phyloP scores from a whole-genome alignment of 352 stramenopile species.

The Phytophthora pistaciae region DNA sequence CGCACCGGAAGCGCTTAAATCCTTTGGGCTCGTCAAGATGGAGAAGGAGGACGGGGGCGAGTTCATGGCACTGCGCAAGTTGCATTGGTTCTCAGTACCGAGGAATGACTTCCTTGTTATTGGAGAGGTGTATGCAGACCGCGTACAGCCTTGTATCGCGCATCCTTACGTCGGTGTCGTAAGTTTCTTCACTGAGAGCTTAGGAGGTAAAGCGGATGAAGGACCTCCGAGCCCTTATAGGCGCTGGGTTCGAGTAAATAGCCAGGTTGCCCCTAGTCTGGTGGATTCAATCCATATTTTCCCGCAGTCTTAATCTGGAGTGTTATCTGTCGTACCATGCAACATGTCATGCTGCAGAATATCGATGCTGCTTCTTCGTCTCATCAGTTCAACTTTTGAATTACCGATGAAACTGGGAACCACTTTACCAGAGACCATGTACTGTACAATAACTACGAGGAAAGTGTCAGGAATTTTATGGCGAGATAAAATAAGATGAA shows the following conservation, averaged over 20 bases:
- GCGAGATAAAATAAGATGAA: too few relatives aligned
- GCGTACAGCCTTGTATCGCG: constrained; percentile 14
- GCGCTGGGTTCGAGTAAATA: neutral
- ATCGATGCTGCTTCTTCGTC: neutral
- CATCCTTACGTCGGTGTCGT: constrained; percentile 6
- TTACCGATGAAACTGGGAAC: too few relatives aligned
- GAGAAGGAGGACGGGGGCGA: constrained; percentile 12
- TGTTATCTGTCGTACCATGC: neutral
- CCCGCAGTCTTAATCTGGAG: neutral
- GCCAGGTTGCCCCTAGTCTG: neutral
- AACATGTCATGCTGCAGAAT: neutral
- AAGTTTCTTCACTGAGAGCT: constrained; percentile 8
- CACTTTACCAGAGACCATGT: too few relatives aligned
- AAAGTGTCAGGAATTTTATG: too few relatives aligned
- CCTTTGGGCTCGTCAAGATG: constrained; percentile 27
- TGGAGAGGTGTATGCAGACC: constrained; percentile 10
- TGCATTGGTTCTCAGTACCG: constrained; percentile 25
- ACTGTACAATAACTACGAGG: too few relatives aligned
- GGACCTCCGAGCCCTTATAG: neutral
- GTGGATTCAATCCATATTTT: constrained; percentile 7
- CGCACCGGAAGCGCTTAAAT: constrained; percentile 17
- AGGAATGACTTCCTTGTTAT: constrained; percentile 21
- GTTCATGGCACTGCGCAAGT: constrained; percentile 17
- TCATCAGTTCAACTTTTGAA: too few relatives aligned
- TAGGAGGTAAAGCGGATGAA: constrained; percentile 14